Percentiles rank a stretch among this genome's conserved stretches.
phyloP scores from a whole-genome alignment of 306 rosid species.

The Carpinus viminea region DNA sequence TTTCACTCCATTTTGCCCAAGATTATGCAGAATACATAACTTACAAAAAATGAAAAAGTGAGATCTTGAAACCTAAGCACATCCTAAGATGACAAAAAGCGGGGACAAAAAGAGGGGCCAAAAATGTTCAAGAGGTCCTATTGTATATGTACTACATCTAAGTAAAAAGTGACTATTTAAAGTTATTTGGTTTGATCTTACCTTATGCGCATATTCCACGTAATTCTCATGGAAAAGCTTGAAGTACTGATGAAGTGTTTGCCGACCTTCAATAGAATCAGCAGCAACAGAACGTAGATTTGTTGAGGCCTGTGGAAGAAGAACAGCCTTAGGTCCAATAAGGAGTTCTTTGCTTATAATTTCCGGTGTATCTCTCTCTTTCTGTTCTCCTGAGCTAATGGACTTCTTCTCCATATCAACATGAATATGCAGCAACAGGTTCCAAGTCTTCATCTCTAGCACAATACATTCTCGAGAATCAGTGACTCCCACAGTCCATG shows the following conservation, averaged over 20 bases:
- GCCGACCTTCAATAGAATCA: constrained; percentile 94
- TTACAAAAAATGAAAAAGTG: neutral
- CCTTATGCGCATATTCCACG: constrained; percentile 96
- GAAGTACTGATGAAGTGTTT: constrained; percentile 88
- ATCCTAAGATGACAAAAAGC: neutral
- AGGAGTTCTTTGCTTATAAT: constrained; percentile 89
- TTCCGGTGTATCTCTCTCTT: constrained; percentile 54
- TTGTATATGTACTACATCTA: neutral
- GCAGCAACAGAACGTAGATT: constrained; percentile 76
- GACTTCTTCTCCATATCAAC: constrained; percentile 52
- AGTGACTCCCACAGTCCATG: constrained; percentile 87
- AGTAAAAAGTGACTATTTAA: constrained; percentile 8
- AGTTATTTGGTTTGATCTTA: constrained; percentile 31
- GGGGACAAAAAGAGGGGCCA: neutral
- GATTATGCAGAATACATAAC: neutral
- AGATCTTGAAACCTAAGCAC: neutral
- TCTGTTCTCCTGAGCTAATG: constrained; percentile 35
- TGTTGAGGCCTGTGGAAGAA: constrained; percentile 72
- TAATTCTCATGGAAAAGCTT: constrained; percentile 91
- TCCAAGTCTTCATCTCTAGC: constrained; percentile 86
- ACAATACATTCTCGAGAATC: constrained; percentile 70
- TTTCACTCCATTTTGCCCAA: neutral
- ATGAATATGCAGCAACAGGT: constrained; percentile 65
- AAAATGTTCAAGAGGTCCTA: neutral
- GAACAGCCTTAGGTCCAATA: constrained; percentile 77